Percentiles rank a stretch among this genome's conserved stretches.
Evolutionary conservation across 139 green algal species (phyloP).

Genomic region (Tetradesmus lagerheimii): DNA sequence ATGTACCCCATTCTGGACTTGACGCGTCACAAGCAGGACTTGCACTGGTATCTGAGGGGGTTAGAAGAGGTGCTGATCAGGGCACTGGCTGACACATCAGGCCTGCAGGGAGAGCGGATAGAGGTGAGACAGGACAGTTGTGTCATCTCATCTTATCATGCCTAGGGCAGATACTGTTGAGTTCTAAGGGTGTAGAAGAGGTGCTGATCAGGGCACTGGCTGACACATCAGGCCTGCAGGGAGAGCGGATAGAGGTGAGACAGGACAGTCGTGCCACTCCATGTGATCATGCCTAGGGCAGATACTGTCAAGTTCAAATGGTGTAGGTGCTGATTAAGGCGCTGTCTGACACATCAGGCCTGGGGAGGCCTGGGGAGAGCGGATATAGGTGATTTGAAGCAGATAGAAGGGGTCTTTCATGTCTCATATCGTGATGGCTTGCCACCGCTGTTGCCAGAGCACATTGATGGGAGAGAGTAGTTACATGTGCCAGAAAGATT

Average conservation of each 20-base stretch:
- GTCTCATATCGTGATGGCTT: too few relatives aligned
- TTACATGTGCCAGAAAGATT: too few relatives aligned
- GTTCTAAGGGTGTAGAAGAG: too few relatives aligned
- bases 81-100: conserved; percentile 65
- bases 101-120: conserved; percentile 52
- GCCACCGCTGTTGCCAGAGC: too few relatives aligned
- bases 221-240: conserved; percentile 63
- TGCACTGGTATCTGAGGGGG: conserved; percentile 89
- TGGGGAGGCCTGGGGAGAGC: conserved; percentile 49
- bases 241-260: conserved; percentile 27
- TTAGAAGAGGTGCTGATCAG: conserved; percentile 93
- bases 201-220: too few relatives aligned
- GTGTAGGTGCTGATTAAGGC: too few relatives aligned
- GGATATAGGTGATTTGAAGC: too few relatives aligned
- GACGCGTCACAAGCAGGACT: conserved; percentile 68
- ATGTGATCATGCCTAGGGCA: conserved; percentile 67
- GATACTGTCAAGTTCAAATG: too few relatives aligned
- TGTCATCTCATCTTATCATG: conserved; percentile 41
- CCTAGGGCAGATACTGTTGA: too few relatives aligned
- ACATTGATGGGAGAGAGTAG: too few relatives aligned
- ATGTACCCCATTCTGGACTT: conserved; percentile 95
- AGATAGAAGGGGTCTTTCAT: too few relatives aligned
- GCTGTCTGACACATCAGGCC: conserved; percentile 61
- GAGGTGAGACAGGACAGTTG: not conserved
- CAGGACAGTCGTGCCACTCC: not conserved